phyloP scores from a whole-genome alignment of 176 grass and related monocot genomes.

The Hordeum marinum region DNA sequence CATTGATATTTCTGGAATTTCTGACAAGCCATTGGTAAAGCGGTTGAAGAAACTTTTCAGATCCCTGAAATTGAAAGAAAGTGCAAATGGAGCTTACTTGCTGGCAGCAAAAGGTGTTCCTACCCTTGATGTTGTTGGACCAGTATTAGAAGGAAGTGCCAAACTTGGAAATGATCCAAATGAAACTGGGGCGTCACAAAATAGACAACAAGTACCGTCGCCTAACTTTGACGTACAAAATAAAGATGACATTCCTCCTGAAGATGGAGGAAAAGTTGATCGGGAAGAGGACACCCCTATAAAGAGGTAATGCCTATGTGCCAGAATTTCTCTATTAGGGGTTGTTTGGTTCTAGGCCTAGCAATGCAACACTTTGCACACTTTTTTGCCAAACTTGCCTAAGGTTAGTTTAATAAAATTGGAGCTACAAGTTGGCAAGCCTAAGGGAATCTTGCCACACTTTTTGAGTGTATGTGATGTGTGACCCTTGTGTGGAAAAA shows the following conservation, averaged over 20 bases:
- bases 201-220: slow-evolving; percentile 17
- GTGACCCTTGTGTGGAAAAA: too few relatives aligned
- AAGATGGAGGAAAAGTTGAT: slow-evolving; percentile 10
- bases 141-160: slow-evolving; percentile 17
- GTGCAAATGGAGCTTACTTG: slow-evolving; percentile 63
- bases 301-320: slow-evolving; percentile 43
- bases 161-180: slow-evolving; percentile 20
- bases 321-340: neutral
- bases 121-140: slow-evolving; percentile 65
- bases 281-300: slow-evolving; percentile 48
- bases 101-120: slow-evolving; percentile 54
- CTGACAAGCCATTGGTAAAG: slow-evolving; percentile 71
- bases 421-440: too few relatives aligned
- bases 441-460: too few relatives aligned
- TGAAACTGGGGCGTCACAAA: slow-evolving; percentile 1
- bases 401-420: too few relatives aligned
- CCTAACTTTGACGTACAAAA: slow-evolving; percentile 36
- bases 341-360: too few relatives aligned
- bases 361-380: too few relatives aligned
- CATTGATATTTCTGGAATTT: slow-evolving; percentile 78
- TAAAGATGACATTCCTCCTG: slow-evolving; percentile 23
- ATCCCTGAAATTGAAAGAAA: slow-evolving; percentile 68
- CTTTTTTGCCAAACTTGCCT: too few relatives aligned
- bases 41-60: slow-evolving; percentile 74
- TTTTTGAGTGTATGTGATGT: too few relatives aligned